These are phyloP conservation scores for Pseudonitzschia multistriata DNA, from an alignment of 108 stramenopile species.

Conservation along the genomic window DNA sequence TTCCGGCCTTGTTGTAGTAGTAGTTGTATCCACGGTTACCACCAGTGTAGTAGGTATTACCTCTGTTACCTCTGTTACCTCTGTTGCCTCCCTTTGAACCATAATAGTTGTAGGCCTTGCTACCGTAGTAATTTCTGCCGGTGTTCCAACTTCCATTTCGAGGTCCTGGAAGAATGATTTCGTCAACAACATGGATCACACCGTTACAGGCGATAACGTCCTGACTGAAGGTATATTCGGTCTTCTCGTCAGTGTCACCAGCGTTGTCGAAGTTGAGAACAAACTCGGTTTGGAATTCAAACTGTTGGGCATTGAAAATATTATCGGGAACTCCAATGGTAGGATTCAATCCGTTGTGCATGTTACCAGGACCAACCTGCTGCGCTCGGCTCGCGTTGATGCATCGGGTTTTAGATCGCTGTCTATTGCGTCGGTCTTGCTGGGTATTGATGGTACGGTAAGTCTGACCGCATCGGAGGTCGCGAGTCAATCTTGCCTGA, in stretches of 20 bases:
- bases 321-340: slow-evolving; percentile 5
- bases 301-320: neutral
- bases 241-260: neutral
- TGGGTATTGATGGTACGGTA: slow-evolving; percentile 9
- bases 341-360: neutral
- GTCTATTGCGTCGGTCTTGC: neutral
- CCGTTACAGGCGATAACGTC: slow-evolving; percentile 10
- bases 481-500: neutral
- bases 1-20: neutral
- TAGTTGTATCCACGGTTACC: neutral
- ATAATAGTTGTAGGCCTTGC: neutral
- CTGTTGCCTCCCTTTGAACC: neutral
- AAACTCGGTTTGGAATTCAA: neutral
- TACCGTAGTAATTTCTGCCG: neutral
- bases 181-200: slow-evolving; percentile 6
- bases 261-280: neutral
- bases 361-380: slow-evolving; percentile 3
- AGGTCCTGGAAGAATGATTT: neutral
- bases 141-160: neutral
- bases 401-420: slow-evolving; percentile 7
- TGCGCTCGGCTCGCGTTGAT: neutral
- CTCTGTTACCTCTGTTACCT: neutral
- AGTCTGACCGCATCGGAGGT: slow-evolving; percentile 4
- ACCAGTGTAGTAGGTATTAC: neutral
- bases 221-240: neutral